These are phyloP conservation scores for Magnusiomyces ingens DNA, from an alignment of 1,139 yeast genomes.

Conservation along the genomic window DNA sequence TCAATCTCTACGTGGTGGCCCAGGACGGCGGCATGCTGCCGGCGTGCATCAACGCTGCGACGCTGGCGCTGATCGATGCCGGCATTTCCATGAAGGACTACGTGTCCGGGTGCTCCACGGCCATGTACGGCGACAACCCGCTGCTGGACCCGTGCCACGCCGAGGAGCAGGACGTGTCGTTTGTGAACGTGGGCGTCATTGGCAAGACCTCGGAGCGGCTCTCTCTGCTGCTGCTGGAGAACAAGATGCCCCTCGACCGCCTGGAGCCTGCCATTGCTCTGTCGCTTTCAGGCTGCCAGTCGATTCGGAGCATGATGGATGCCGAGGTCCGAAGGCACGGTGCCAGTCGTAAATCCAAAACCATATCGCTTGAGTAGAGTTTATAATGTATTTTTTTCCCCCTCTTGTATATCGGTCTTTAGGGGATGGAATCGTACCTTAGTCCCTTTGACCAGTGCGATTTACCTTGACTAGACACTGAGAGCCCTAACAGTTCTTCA, in stretches of 20 bases:
- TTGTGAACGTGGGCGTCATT: conserved; percentile 73
- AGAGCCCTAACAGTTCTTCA: too few relatives aligned
- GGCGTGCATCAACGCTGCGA: conserved; percentile 77
- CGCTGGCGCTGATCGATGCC: conserved; percentile 87
- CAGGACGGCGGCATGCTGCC: conserved; percentile 89
- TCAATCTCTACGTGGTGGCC: conserved; percentile 69
- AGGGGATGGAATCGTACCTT: too few relatives aligned
- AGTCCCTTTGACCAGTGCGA: too few relatives aligned
- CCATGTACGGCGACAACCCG: conserved; percentile 65
- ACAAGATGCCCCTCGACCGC: conserved; percentile 76
- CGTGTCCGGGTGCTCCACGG: conserved; percentile 74
- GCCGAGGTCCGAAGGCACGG: conserved; percentile 71
- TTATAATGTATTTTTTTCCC: not conserved
- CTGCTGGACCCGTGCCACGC: conserved; percentile 72
- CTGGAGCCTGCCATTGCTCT: conserved; percentile 72
- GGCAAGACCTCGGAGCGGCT: conserved; percentile 70
- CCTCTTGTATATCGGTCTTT: too few relatives aligned
- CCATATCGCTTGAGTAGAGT: conserved; percentile 1
- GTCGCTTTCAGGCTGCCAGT: conserved; percentile 84
- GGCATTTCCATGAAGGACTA: conserved; percentile 94
- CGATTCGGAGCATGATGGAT: conserved; percentile 81
- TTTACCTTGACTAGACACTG: too few relatives aligned
- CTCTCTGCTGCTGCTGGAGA: conserved; percentile 68
- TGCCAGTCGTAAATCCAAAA: conserved; percentile 32
- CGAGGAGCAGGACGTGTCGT: conserved; percentile 80